Evolutionary conservation across 495 filamentous ascomycete genomes (phyloP).

Genomic region (Tuber microsphaerosporum): DNA sequence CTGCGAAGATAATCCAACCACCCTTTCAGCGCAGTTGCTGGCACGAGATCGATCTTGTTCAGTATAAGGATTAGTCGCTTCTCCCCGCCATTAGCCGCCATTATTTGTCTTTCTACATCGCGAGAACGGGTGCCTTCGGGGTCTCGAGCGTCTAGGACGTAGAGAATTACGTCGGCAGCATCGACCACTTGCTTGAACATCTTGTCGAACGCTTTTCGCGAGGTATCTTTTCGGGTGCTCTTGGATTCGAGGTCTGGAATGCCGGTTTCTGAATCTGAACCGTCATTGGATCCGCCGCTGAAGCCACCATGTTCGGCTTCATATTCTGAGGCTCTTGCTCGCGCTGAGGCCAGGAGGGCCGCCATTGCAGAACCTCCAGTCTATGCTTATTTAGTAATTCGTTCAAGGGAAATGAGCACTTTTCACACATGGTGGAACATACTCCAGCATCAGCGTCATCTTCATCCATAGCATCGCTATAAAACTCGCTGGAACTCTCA

Average conservation of each 20-base stretch:
- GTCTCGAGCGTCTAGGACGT: constrained; percentile 89
- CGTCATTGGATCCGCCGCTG: constrained; percentile 50
- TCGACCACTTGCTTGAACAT: constrained; percentile 93
- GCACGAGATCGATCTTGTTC: constrained; percentile 95
- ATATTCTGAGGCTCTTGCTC: constrained; percentile 76
- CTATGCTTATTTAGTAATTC: constrained; percentile 45
- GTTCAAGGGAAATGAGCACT: not conserved
- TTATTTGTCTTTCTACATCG: constrained; percentile 81
- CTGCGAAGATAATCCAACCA: constrained; percentile 82
- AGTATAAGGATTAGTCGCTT: constrained; percentile 89
- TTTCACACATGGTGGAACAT: not conserved
- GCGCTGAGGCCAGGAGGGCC: constrained; percentile 82
- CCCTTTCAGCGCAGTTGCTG: constrained; percentile 66
- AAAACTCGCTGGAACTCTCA: constrained; percentile 47
- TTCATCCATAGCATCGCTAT: constrained; percentile 49
- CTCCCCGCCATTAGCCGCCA: constrained; percentile 70
- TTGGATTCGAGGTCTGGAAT: constrained; percentile 47
- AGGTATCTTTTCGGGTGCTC: constrained; percentile 56
- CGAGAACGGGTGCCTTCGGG: constrained; percentile 84
- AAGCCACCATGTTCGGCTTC: constrained; percentile 47
- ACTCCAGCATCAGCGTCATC: constrained; percentile 46
- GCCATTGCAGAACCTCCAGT: constrained; percentile 80
- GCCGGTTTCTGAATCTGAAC: constrained; percentile 54
- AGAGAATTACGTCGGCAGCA: constrained; percentile 81
- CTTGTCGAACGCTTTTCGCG: constrained; percentile 83